Evolutionary conservation across 2,329 filamentous ascomycete species (phyloP), one percentile per base, ranked within the genome.

Genomic region (Trichophyton verrucosum): DNA sequence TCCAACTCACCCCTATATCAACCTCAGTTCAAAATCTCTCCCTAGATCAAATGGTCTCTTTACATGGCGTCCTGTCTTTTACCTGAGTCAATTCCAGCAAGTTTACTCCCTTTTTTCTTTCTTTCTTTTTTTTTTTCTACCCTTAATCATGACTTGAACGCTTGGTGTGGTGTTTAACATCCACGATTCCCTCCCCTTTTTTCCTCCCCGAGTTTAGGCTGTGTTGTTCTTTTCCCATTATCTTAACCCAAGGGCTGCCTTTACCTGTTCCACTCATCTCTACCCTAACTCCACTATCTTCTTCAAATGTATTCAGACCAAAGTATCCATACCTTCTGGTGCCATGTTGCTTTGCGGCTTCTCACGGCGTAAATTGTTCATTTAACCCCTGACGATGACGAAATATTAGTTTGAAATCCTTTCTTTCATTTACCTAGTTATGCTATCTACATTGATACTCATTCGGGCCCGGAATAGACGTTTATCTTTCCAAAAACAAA

Each of bases 291-390:
- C 27, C 13, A n/a, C 49, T 55, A 55, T 30, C 24, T 55, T 55
- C 51, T 55, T 36, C 51, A 9, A 38, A 27, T 55, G 30, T 55
- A 30, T 55, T 36, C 30, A 36, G 27, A 55, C 30, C 15, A 55
- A 55, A 55, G 13, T 51, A 30, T 30, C 4, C 46, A 51, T 33
- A 55, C 11, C 11, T 30, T 24, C 27, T 30, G 49, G 49, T 53
- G 49, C 8, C 49, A 20, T 33, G 13, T 17, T 55, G 51, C 51
- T 36, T 36, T 27, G 20, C 22, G 24, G 27, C 27, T 33, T 36
- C 27, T 20, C 51, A 8, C 13, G 51, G 51, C 51, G 51, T 55
- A 55, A 55, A 55, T 55, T 55, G 51, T 55, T 55, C 17, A 55
- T 36, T 38, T 55, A 55, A 15, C 46, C 22, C 20, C 46, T 51